Evolutionary conservation across 1,139 yeast species (phyloP), one percentile per base, ranked within the genome.

Genomic region (Candida labiduridarum): DNA sequence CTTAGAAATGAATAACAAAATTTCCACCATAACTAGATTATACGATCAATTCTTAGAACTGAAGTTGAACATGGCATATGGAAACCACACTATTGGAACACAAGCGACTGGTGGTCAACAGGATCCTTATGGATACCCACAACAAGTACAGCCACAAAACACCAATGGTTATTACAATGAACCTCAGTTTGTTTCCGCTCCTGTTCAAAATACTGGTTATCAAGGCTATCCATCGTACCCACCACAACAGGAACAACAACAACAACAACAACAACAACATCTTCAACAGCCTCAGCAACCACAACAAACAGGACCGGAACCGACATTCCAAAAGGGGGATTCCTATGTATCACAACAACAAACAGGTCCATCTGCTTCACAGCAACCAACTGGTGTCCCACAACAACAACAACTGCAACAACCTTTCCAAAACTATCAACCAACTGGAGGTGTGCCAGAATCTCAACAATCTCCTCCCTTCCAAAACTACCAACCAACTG

Each of bases 1-100:
- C 53, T 82, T 89, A 56, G 94, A 89, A 52, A 76, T 90, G 80
- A 91, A 89, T 66, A 84, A 89, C 44, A 90, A 94, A 62, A 79
- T 94, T 49, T 84, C 89, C 47, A 87, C 95, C 2, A 87, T 91
- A 31, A 82, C 87, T 60, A 78, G 88, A 54, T 76, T 87, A 45
- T 94, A 94, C 62, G 97, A 94, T 65, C 82, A 82, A 54, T 78
- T 88, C 49, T 74, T 92, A 53, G 97, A 94, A 57, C 79, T 82
- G 36, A 79, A 91, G 64, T 72, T 87, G 48, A 69, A 72, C 33
- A 69, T 69, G 56, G 81, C 82, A 1, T 80, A 80, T 59, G 74
- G 74, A 10, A 64, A 60, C 47, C 52, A 39, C 34, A 27, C 29
- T 12, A 33, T 30, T 22, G 45, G 41, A 25, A 8, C 38, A 16